Evolutionary conservation across 192 early-diverging fungal species (phyloP).

Genomic region (Backusella australiensis): DNA sequence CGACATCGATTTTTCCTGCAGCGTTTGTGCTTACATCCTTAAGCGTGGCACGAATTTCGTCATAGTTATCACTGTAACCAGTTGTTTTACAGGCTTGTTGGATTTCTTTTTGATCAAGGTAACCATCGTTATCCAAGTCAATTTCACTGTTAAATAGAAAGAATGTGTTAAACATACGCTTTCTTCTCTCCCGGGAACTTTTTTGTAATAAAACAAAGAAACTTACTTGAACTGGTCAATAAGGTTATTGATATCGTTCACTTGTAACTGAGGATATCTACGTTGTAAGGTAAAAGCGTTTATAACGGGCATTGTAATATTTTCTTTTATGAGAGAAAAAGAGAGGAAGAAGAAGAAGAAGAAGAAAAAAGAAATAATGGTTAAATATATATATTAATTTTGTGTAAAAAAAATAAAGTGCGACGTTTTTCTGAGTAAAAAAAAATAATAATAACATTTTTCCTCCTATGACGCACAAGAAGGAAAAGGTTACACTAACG

Average conservation of each 20-base stretch:
- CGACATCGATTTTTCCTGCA: conserved; percentile 68
- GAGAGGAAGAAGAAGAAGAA: not conserved
- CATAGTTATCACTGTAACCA: conserved; percentile 67
- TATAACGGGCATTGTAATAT: conserved; percentile 39
- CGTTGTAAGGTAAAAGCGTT: conserved; percentile 52
- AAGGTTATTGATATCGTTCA: conserved; percentile 49
- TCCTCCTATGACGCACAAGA: not conserved
- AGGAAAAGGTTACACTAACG: not conserved
- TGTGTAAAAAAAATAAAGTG: not conserved
- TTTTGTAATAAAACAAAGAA: not conserved
- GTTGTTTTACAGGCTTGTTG: conserved; percentile 60
- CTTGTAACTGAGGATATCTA: conserved; percentile 48
- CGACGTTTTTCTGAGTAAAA: not conserved
- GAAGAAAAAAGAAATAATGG: not conserved
- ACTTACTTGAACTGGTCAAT: conserved; percentile 53
- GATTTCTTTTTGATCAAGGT: conserved; percentile 67
- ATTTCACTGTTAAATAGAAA: conserved; percentile 39
- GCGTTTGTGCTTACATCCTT: conserved; percentile 68
- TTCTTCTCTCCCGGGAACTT: not conserved
- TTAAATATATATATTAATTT: not conserved
- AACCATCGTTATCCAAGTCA: conserved; percentile 67
- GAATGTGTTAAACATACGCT: not conserved
- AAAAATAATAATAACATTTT: not conserved
- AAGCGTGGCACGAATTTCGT: conserved; percentile 68
- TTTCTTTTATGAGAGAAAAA: not conserved